Evolutionary conservation across 805 yeast genomes (phyloP), one percentile per base, ranked within the genome.

Genomic region (Schwanniomyces vanrijiae): DNA sequence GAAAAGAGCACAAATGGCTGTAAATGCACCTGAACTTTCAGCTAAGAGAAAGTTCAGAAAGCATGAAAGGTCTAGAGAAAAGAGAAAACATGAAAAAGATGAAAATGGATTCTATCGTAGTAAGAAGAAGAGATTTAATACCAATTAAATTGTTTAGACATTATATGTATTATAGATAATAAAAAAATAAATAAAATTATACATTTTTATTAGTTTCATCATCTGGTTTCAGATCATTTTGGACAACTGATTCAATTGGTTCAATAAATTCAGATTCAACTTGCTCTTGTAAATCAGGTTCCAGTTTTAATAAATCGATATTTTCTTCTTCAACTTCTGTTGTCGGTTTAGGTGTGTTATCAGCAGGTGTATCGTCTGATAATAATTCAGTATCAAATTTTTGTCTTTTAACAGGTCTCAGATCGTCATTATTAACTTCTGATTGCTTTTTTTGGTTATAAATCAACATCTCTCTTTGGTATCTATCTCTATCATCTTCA

Each of bases 21-120:
- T 91, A 9, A 78, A 76, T 18, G 87, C 86, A 3, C 98, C 98
- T 0, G 96, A 86, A 13, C 67, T 79, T 37, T 84, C 89, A n/a
- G 94, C 96, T 1, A 79, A 77, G 54, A 81, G 88, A 64, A 88
- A 86, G 68, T 60, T 88, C 58, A 84, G 76, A 66, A 88, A 87
- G 64, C 95, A 91, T 68, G 81, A 76, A 33, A 79, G 84, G 56
- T 77, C 80, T 24, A 82, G 91, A 62, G 94, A 87, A 52, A 88
- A 85, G 73, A 79, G 96, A 64, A 86, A 80, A 60, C 81, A 75
- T 43, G 82, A 79, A 44, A 86, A 81, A 63, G 95, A 88, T 60
- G 91, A 80, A 25, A 86, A 80, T 61, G 96, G 96, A 0, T 82
- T 71, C 55, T 88, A 86, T 57, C 86, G 80, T 53, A 72, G 83